Evolutionary conservation across 2,329 filamentous ascomycete genomes (phyloP).

Genomic region (Sarocladium oryzae): DNA sequence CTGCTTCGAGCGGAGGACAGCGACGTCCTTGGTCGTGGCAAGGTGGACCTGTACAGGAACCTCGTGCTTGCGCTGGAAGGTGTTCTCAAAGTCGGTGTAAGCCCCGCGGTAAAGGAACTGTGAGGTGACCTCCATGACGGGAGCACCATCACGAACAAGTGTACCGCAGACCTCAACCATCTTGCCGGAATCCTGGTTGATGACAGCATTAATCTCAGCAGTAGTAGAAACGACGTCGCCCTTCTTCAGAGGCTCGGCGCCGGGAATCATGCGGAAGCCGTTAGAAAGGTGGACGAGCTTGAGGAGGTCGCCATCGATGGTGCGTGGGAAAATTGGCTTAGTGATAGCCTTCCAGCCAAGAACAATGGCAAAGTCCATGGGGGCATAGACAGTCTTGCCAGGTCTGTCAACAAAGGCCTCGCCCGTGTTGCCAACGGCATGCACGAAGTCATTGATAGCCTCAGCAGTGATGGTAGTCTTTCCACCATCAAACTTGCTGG

Average conservation of each 20-base stretch:
- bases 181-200: constrained; percentile 97
- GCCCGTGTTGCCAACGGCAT: constrained; percentile 94
- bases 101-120: constrained; percentile 94
- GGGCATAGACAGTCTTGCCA: constrained; percentile 87
- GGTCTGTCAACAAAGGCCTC: constrained; percentile 96
- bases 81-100: constrained; percentile 94
- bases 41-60: constrained; percentile 92
- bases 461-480: constrained; percentile 80
- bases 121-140: constrained; percentile 97
- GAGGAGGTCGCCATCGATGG: constrained; percentile 90
- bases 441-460: constrained; percentile 97
- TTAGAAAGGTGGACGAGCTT: constrained; percentile 97
- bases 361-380: constrained; percentile 99
- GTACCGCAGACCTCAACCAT: constrained; percentile 99
- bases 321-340: constrained; percentile 96
- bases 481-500: constrained; percentile 85
- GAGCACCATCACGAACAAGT: constrained; percentile 72
- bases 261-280: constrained; percentile 95
- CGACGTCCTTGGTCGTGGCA: constrained; percentile 81
- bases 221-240: constrained; percentile 89
- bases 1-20: constrained; percentile 90
- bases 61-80: constrained; percentile 96
- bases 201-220: constrained; percentile 92
- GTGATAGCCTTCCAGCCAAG: constrained; percentile 98
- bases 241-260: constrained; percentile 90